Evolutionary conservation across 345 rosid genomes (phyloP), one percentile per base, ranked within the genome.

Genomic region (Turritis glabra): DNA sequence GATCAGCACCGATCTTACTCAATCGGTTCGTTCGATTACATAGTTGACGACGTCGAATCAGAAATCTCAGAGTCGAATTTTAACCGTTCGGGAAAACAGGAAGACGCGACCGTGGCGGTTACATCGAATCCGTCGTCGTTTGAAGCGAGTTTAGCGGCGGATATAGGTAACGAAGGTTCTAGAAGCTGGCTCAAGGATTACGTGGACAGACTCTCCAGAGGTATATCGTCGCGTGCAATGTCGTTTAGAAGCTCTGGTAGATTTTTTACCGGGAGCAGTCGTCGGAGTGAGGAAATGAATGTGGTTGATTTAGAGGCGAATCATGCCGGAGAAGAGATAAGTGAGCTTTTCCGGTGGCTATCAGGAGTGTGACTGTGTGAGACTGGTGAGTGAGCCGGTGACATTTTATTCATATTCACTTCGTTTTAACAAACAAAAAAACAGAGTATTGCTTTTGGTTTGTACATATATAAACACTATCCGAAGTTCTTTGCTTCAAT

Each of bases 301-400:
- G 75, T 44, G 44, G 84, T 76, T 33, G 97, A 95, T 7, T 87
- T 78, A 35, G 99, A 90, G 55, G 17, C 87, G 66, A 96, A 92
- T 62, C 85, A 84, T 3, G 74, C 80, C 47, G 99, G 98, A 5
- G 99, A 92, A 74, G 99, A 95, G 77, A 92, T 92, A 46, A 90
- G 90, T 68, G 99, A 93, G 65, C 66, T 89, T 57, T 93, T 93
- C 74, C 88, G 97, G 43, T 93, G 98, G 97, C 77, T 88, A 33
- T 93, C 98, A 15, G 97, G 91, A 67, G 84, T 88, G 76, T 93
- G 78, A 43, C 90, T 69, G 84, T 88, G 76, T 93, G 78, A 43
- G 50, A 87, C 12, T 10, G 37, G 74, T 88, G 27, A 56, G 43
- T 60, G 40, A 40, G 5, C 43, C 17, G 29, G 60, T 4, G 11